Conservation (phyloP, 305 asterid genomes). For the Solanum aculeatissimum region DNA sequence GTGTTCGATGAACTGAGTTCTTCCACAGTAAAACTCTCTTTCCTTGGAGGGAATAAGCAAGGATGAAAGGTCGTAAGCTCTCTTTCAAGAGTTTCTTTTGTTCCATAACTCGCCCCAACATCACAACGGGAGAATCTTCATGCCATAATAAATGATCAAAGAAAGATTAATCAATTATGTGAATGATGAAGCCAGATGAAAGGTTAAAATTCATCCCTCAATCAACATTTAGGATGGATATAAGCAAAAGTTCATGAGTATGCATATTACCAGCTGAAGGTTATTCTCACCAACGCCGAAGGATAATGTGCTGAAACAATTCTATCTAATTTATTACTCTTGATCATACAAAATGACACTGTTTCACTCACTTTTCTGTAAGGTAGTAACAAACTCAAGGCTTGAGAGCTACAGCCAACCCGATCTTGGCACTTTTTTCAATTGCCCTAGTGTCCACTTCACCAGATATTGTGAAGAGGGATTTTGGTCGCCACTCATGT, state of each 20-base stretch:
- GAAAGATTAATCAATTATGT: background rate
- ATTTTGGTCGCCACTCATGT: conserved; percentile 87
- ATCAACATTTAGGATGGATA: background rate
- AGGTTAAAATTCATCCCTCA: background rate
- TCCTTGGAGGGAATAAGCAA: background rate
- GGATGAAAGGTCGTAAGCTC: background rate
- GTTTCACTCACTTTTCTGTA: background rate
- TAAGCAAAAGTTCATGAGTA: background rate
- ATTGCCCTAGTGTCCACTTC: conserved; percentile 92
- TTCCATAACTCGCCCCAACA: background rate
- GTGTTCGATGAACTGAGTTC: background rate
- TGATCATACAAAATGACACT: background rate
- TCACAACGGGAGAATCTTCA: background rate
- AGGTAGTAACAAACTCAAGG: conserved; percentile 35
- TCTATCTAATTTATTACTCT: conserved; percentile 1
- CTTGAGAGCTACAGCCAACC: conserved; percentile 79
- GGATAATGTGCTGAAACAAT: background rate
- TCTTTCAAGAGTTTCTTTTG: background rate
- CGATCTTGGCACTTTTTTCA: conserved; percentile 86
- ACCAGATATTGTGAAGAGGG: conserved; percentile 79
- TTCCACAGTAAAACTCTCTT: background rate
- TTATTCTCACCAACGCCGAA: background rate
- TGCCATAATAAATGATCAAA: background rate
- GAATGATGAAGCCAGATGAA: background rate
- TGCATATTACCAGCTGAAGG: background rate